A percentile compares a stretch with the other conserved stretches of the same genome.
These are phyloP conservation scores for Fusarium decemcellulare DNA, from an alignment of 2,329 filamentous ascomycete species.

Conservation along the genomic window DNA sequence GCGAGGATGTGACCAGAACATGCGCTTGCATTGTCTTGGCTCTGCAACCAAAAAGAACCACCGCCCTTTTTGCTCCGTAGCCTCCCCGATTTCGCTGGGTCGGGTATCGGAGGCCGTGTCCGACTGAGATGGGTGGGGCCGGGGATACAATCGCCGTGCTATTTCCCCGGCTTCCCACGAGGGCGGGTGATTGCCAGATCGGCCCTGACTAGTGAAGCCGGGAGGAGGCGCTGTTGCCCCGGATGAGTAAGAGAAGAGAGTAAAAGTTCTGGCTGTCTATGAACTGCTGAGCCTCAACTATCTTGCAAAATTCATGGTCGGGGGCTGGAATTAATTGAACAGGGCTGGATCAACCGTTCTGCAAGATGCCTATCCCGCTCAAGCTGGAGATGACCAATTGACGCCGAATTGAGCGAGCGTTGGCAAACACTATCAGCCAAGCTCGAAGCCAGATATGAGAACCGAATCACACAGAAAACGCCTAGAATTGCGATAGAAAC, in stretches of 20 bases:
- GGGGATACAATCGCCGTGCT: constrained; percentile 31
- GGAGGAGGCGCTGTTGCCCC: background rate
- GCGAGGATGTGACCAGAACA: constrained; percentile 24
- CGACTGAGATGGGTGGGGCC: constrained; percentile 24
- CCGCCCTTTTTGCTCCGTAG: background rate
- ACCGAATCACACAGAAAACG: background rate
- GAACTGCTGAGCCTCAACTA: no score
- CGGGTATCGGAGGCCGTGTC: constrained; percentile 22
- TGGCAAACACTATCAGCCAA: background rate
- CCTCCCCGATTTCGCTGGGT: constrained; percentile 34
- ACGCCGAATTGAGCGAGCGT: background rate
- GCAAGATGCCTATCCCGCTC: no score
- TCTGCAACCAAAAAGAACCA: constrained; percentile 32
- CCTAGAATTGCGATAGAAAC: background rate
- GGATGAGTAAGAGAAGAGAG: background rate
- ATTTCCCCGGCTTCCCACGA: constrained; percentile 27
- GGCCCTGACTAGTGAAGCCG: constrained; percentile 4
- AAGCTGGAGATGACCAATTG: no score
- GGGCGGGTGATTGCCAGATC: background rate
- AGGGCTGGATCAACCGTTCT: no score
- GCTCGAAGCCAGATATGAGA: background rate
- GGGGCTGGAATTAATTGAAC: no score
- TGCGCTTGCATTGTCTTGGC: constrained; percentile 39
- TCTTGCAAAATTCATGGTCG: no score
- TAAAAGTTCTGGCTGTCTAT: background rate